Percentiles rank a stretch among this genome's conserved stretches.
Evolutionary conservation across 78 protist species (phyloP).

Genomic region (Isochrysis galbana): DNA sequence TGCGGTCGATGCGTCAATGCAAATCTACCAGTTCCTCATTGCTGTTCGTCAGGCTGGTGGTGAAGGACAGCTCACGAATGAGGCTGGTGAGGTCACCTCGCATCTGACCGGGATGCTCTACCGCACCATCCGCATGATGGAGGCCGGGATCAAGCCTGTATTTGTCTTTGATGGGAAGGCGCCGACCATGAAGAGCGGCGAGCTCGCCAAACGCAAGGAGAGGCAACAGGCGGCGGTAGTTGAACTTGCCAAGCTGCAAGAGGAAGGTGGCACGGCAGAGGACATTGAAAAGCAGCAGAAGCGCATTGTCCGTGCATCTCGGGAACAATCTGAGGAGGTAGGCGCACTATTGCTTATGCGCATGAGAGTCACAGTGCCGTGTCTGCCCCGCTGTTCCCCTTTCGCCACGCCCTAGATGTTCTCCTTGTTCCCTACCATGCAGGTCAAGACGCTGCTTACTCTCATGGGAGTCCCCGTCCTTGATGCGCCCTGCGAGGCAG

Average conservation of each 20-base stretch:
- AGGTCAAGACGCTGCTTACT: conserved; percentile 72
- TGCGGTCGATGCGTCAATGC: conserved; percentile 95
- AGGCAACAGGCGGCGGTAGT: conserved; percentile 77
- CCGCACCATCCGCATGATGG: conserved; percentile 94
- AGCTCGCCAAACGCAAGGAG: conserved; percentile 87
- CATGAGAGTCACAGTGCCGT: too few relatives aligned
- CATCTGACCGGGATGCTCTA: conserved; percentile 86
- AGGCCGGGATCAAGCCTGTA: conserved; percentile 94
- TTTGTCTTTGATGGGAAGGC: conserved; percentile 99
- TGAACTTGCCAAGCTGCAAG: conserved; percentile 73
- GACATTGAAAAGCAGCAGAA: conserved; percentile 62
- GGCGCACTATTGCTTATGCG: too few relatives aligned
- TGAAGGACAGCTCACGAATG: conserved; percentile 64
- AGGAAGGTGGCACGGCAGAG: conserved; percentile 78
- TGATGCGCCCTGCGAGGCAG: conserved; percentile 97
- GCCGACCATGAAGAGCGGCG: conserved; percentile 91
- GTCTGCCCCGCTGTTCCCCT: too few relatives aligned
- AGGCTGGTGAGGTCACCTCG: conserved; percentile 88
- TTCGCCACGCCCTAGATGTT: too few relatives aligned
- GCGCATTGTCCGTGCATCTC: conserved; percentile 71
- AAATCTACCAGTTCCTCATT: conserved; percentile 94
- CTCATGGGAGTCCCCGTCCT: conserved; percentile 97
- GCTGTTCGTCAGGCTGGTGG: conserved; percentile 57
- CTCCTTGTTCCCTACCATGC: too few relatives aligned
- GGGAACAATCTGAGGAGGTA: conserved; percentile 90